phyloP scores from a whole-genome alignment of 2,329 filamentous ascomycete species.

The Ophiocordyceps unilateralis region DNA sequence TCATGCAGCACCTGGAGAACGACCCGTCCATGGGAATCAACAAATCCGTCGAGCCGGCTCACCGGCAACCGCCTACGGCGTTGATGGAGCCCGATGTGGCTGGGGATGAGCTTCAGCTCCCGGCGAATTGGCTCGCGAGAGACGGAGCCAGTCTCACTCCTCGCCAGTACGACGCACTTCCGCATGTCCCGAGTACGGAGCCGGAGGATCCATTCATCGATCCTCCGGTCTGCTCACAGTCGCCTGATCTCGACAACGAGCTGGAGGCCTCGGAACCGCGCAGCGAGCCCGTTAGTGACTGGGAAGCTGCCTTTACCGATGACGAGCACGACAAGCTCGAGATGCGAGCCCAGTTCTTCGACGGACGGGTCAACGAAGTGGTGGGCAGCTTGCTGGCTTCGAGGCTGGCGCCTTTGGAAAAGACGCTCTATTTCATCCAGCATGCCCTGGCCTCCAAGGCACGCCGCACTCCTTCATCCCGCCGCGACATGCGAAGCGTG shows the following conservation, averaged over 20 bases:
- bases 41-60: conserved; percentile 31
- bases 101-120: conserved; percentile 33
- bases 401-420: conserved; percentile 66
- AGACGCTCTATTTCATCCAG: conserved; percentile 60
- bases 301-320: conserved; percentile 74
- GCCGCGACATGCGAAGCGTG: conserved; percentile 43
- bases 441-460: conserved; percentile 44
- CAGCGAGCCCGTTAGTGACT: conserved; percentile 59
- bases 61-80: conserved; percentile 17
- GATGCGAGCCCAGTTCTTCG: conserved; percentile 72
- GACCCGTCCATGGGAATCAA: conserved; percentile 62
- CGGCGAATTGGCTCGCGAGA: conserved; percentile 37
- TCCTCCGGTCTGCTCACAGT: conserved; percentile 26
- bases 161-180: conserved; percentile 30
- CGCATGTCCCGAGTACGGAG: conserved; percentile 32
- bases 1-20: conserved; percentile 69
- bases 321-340: conserved; percentile 72
- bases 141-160: conserved; percentile 61
- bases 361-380: conserved; percentile 73
- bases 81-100: conserved; percentile 22
- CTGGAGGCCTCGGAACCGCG: conserved; percentile 27
- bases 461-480: conserved; percentile 34
- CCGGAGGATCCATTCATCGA: conserved; percentile 48
- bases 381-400: conserved; percentile 63
- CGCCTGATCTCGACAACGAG: conserved; percentile 29